These are phyloP conservation scores for Pleurotus pulmonarius DNA, from an alignment of 768 basidiomycete species.

Conservation along the genomic window DNA sequence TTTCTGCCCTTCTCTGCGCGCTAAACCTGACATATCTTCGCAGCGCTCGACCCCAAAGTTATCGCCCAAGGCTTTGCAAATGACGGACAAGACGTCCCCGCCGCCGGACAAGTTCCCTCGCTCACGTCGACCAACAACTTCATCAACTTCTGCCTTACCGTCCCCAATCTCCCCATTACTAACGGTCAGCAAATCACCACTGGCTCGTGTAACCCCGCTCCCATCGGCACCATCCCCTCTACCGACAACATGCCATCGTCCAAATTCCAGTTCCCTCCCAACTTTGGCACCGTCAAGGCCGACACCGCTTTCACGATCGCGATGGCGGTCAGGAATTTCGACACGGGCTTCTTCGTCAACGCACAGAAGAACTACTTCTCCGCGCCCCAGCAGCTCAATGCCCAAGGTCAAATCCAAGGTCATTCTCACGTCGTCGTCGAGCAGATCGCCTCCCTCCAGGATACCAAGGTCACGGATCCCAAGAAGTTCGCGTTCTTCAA, in stretches of 20 bases:
- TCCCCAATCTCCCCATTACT: conserved; percentile 43
- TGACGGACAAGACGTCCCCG: conserved; percentile 39
- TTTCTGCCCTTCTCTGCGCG: not conserved
- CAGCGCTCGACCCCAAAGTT: conserved; percentile 37
- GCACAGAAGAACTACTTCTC: conserved; percentile 44
- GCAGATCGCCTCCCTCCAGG: conserved; percentile 34
- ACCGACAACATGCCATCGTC: conserved; percentile 39
- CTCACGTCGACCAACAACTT: conserved; percentile 61
- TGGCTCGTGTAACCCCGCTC: conserved; percentile 52
- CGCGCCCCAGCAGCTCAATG: conserved; percentile 48
- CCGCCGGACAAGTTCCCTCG: conserved; percentile 45
- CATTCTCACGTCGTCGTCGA: conserved; percentile 59
- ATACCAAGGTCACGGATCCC: conserved; percentile 43
- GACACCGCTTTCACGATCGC: conserved; percentile 39
- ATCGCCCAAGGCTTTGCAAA: conserved; percentile 36
- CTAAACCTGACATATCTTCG: not conserved
- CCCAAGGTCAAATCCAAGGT: conserved; percentile 39
- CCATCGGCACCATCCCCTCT: conserved; percentile 46
- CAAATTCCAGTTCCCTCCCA: conserved; percentile 42
- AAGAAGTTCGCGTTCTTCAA: conserved; percentile 63
- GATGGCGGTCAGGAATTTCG: conserved; percentile 31
- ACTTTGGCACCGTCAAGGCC: conserved; percentile 34
- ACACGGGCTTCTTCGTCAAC: conserved; percentile 49
- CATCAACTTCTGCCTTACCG: conserved; percentile 51
- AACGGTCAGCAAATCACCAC: conserved; percentile 43